Conservation (phyloP, 2,329 filamentous ascomycete genomes). For the Paraphoma chrysanthemicola region DNA sequence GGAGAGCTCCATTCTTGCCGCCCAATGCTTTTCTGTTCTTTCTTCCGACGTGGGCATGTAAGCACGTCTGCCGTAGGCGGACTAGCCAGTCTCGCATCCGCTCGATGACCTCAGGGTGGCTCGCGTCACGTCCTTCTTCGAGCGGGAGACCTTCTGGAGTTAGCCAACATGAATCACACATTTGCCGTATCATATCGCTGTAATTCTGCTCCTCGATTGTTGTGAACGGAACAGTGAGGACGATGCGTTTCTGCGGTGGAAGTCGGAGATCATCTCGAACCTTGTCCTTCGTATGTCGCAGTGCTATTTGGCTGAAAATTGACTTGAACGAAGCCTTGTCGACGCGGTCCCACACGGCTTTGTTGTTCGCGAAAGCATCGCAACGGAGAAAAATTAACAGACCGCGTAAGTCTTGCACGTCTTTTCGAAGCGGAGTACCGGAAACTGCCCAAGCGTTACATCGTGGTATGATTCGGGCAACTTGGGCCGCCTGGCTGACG, state of each 20-base stretch:
- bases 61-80: slow-evolving; percentile 78
- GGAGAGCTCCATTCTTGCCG: slow-evolving; percentile 68
- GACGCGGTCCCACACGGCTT: slow-evolving; percentile 72
- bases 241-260: slow-evolving; percentile 82
- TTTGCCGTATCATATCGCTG: slow-evolving; percentile 73
- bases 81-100: slow-evolving; percentile 82
- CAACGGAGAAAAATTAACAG: slow-evolving; percentile 81
- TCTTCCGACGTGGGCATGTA: slow-evolving; percentile 83
- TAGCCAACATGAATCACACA: slow-evolving; percentile 74
- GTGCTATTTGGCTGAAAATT: slow-evolving; percentile 74
- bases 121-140: slow-evolving; percentile 68
- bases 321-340: slow-evolving; percentile 70
- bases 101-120: slow-evolving; percentile 64
- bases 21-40: slow-evolving; percentile 70
- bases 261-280: slow-evolving; percentile 80
- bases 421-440: slow-evolving; percentile 85
- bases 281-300: slow-evolving; percentile 85
- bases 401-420: slow-evolving; percentile 79
- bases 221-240: slow-evolving; percentile 89
- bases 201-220: slow-evolving; percentile 93
- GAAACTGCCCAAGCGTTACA: slow-evolving; percentile 91
- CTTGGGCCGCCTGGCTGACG: slow-evolving; percentile 79
- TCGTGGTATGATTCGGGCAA: slow-evolving; percentile 81
- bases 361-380: slow-evolving; percentile 73
- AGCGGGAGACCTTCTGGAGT: slow-evolving; percentile 69